These are phyloP conservation scores for Eucalyptus camaldulensis DNA, from an alignment of 345 rosid genomes.

Conservation along the genomic window DNA sequence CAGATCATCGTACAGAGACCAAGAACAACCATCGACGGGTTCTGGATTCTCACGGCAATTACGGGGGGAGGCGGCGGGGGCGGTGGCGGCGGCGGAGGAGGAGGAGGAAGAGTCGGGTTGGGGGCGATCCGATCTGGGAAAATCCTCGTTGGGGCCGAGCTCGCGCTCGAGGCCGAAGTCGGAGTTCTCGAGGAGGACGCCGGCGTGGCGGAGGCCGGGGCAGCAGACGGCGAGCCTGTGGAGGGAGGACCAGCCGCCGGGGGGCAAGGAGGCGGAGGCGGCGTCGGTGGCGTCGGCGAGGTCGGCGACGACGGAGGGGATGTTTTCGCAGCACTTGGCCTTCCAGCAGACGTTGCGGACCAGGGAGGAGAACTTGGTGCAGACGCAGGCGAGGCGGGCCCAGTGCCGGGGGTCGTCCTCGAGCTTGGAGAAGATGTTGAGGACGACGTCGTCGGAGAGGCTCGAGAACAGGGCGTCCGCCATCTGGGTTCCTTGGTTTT, in stretches of 20 bases:
- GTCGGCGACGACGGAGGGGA: conserved; percentile 66
- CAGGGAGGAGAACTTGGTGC: conserved; percentile 74
- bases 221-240: conserved; percentile 79
- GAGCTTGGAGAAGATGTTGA: conserved; percentile 74
- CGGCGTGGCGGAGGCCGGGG: conserved; percentile 83
- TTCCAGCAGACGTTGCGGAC: conserved; percentile 61
- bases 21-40: conserved; percentile 13
- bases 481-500: background rate
- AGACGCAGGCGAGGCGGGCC: conserved; percentile 85
- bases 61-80: background rate
- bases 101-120: background rate
- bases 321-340: conserved; percentile 30
- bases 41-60: background rate
- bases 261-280: conserved; percentile 9
- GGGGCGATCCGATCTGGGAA: background rate
- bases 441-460: conserved; percentile 74
- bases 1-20: conserved; percentile 86
- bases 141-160: conserved; percentile 60
- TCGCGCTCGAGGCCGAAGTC: conserved; percentile 95
- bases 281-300: conserved; percentile 17
- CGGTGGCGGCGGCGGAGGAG: background rate
- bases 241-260: conserved; percentile 76
- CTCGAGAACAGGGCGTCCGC: conserved; percentile 30
- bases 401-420: conserved; percentile 77
- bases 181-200: conserved; percentile 80